These are phyloP conservation scores for Aspergillus novoparasiticus DNA, from an alignment of 2,329 filamentous ascomycete genomes.

Conservation along the genomic window DNA sequence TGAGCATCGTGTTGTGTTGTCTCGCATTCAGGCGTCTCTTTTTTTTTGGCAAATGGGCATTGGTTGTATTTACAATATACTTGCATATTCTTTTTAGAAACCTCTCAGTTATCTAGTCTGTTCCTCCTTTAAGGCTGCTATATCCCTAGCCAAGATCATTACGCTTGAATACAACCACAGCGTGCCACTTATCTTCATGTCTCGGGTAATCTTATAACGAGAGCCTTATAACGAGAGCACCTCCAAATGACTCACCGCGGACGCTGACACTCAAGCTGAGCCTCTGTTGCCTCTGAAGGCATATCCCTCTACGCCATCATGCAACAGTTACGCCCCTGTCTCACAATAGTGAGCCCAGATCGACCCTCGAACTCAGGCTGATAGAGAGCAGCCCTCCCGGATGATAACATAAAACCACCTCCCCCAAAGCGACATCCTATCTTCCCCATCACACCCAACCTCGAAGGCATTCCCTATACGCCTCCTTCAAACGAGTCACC, in stretches of 20 bases:
- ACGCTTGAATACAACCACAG: not conserved
- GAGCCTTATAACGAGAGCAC: not conserved
- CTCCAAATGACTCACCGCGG: not conserved
- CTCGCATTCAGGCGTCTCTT: not conserved
- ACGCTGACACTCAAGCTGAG: not conserved
- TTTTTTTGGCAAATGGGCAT: not conserved
- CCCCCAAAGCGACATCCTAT: not conserved
- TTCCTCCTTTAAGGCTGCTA: not conserved
- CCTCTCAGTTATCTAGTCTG: not conserved
- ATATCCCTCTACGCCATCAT: not conserved
- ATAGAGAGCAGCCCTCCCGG: not conserved
- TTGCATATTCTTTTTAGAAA: not conserved
- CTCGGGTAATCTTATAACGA: not conserved
- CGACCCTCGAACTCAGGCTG: not conserved
- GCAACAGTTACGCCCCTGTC: not conserved
- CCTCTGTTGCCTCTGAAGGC: not conserved
- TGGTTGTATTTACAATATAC: not conserved
- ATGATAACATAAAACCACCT: not conserved
- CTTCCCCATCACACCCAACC: not conserved
- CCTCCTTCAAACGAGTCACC: not conserved
- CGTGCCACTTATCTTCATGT: not conserved
- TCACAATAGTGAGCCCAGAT: not conserved
- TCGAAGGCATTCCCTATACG: not conserved
- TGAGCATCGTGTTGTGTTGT: slow-evolving; percentile 1
- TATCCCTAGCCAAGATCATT: not conserved